phyloP scores from a whole-genome alignment of 1,284 basidiomycete species.

The Porphyrellus sp. region DNA sequence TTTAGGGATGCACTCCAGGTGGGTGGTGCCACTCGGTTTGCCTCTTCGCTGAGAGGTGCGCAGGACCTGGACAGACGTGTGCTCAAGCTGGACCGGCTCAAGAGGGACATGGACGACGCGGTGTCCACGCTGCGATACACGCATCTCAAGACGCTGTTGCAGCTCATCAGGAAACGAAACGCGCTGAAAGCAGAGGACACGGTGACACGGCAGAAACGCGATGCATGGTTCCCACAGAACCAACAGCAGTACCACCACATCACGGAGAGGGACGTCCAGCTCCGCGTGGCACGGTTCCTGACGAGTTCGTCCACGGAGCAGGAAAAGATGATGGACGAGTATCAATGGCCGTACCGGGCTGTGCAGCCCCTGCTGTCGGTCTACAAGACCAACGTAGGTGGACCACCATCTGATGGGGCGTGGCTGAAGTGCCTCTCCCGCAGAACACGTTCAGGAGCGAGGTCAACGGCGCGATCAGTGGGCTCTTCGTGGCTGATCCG shows the following conservation, averaged over 20 bases:
- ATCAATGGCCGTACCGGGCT: conserved; percentile 51
- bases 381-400: conserved; percentile 43
- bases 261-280: conserved; percentile 44
- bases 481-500: conserved; percentile 22
- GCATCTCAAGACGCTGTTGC: conserved; percentile 38
- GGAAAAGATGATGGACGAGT: conserved; percentile 50
- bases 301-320: conserved; percentile 36
- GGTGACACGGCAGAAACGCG: conserved; percentile 35
- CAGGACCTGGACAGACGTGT: conserved; percentile 33
- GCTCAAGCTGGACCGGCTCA: conserved; percentile 21
- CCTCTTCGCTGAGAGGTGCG: no score
- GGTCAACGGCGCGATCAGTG: conserved; percentile 16
- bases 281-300: conserved; percentile 53
- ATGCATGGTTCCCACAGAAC: conserved; percentile 49
- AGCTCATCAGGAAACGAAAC: conserved; percentile 33
- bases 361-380: conserved; percentile 41
- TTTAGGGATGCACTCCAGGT: conserved; percentile 32
- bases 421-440: neutral
- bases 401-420: neutral
- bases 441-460: conserved; percentile 24
- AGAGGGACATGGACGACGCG: conserved; percentile 37
- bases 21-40: neutral
- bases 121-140: conserved; percentile 43
- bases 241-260: conserved; percentile 45
- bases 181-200: conserved; percentile 35